Base-by-base conservation (phyloP, 2,329 filamentous ascomycete species). In the Aspergillus sp. region DNA sequence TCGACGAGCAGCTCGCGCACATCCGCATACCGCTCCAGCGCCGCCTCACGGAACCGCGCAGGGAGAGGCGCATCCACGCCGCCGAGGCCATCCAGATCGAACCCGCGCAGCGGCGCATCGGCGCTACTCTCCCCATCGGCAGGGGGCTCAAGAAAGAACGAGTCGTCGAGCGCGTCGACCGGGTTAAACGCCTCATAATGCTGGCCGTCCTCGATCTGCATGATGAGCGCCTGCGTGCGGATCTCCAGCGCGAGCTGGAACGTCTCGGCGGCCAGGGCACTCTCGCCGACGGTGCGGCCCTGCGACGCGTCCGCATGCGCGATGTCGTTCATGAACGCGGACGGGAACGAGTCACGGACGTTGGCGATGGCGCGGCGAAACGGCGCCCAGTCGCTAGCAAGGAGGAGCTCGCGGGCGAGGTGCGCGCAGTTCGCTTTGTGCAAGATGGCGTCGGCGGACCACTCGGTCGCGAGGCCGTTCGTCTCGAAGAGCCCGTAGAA, bases 211-310 rank as follows among this genome's bases (percentile, higher is more conserved):
- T 71, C 63, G 3, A 81, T 61, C 5, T 70, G 63, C n/a, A 71
- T 56, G 38, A 84, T 77, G n/a, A 78, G 69, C 10, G 75, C 69
- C 56, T 85, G 82, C 2, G 81, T 84, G 2, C 81, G 76, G 19
- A 85, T 71, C 5, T 81, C 78, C 5, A 85, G 63, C 1, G 74
- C 78, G 19, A 84, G 57, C 3, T 75, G 62, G 50, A 82, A 78
- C 0, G 78, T 81, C 16, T 41, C 74, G 58, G 47, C 73, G 45
- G 11, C 54, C 5, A 81, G 57, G 2, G 52, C 57, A 57, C 76
- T 81, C 5, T 71, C 65, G 5, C 75, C 78, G 32, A 55, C 16
- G 10, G 46, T 47, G 17, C 47, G 34, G 14, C 16, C 11, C 16
- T n/a, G 46, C 9, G 49, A 23, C 5, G 52, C 42, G 13, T 42